Evolutionary conservation across 2,329 filamentous ascomycete species (phyloP).

Genomic region (Xylaria sp.): DNA sequence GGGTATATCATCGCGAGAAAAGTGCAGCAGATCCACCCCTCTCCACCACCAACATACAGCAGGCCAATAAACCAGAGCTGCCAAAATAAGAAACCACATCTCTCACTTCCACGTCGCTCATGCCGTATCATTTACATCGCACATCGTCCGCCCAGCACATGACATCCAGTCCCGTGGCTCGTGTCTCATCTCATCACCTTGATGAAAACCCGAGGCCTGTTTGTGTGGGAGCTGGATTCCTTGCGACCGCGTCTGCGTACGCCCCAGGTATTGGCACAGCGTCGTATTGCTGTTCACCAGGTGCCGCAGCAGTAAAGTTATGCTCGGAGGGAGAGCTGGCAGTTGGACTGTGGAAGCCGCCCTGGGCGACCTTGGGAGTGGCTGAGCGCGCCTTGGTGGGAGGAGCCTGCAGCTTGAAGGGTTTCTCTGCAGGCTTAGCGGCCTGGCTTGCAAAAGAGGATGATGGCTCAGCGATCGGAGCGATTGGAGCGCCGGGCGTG

Average conservation of each 20-base stretch:
- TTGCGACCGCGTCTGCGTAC: constrained; percentile 70
- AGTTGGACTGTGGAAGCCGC: constrained; percentile 67
- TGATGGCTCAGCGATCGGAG: constrained; percentile 66
- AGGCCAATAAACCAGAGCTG: not conserved
- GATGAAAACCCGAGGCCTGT: constrained; percentile 55
- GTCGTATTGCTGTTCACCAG: constrained; percentile 86
- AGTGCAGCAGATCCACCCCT: constrained; percentile 17
- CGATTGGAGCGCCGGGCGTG: constrained; percentile 60
- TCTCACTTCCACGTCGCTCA: not conserved
- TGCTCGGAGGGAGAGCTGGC: constrained; percentile 51
- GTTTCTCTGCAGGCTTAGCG: constrained; percentile 54
- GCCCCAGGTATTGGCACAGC: constrained; percentile 89
- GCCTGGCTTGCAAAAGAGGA: constrained; percentile 67
- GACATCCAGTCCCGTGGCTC: not conserved
- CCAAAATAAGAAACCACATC: constrained; percentile 10
- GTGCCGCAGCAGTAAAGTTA: constrained; percentile 66
- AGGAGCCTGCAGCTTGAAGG: constrained; percentile 90
- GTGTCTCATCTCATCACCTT: constrained; percentile 40
- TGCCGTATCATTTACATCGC: constrained; percentile 7
- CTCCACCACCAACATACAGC: constrained; percentile 9
- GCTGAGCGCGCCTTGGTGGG: constrained; percentile 81
- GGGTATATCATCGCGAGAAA: constrained; percentile 32
- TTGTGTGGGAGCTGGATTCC: constrained; percentile 61
- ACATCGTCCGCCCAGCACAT: constrained; percentile 12
- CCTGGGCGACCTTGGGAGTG: constrained; percentile 75